Conservation (phyloP, 2,329 filamentous ascomycete species). For the Emmonsia crescens region DNA sequence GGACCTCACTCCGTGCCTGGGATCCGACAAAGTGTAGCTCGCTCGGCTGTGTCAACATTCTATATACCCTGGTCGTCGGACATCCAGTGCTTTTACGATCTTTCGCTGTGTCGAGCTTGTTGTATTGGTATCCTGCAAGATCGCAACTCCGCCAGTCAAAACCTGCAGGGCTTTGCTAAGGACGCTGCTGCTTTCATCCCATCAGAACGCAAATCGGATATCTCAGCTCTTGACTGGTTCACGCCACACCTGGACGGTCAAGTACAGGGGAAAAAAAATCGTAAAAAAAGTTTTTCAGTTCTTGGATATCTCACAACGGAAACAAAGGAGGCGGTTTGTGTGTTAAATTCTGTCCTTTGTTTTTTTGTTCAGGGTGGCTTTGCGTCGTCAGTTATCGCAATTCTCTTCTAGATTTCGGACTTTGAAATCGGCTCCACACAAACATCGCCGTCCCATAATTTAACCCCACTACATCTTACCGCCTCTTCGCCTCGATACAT, state of each 20-base stretch:
- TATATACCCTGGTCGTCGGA: not conserved
- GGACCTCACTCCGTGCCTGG: not conserved
- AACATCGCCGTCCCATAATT: not conserved
- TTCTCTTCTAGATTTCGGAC: not conserved
- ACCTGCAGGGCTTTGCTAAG: not conserved
- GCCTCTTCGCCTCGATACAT: conserved; percentile 1
- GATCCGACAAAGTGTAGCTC: not conserved
- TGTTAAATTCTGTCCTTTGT: not conserved
- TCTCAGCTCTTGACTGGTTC: not conserved
- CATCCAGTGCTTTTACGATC: not conserved
- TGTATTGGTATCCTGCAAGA: conserved; percentile 5
- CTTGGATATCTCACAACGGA: not conserved
- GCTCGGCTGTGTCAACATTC: not conserved
- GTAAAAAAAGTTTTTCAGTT: not conserved
- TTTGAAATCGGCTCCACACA: not conserved
- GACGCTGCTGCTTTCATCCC: not conserved
- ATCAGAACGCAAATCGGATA: not conserved
- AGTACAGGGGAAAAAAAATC: not conserved
- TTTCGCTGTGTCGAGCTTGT: not conserved
- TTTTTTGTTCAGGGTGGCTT: not conserved
- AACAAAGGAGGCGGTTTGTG: not conserved
- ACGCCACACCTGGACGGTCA: not conserved
- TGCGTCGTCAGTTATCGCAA: not conserved
- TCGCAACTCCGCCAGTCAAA: conserved; percentile 1
- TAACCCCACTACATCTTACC: conserved; percentile 6